Evolutionary conservation across 306 rosid species (phyloP).

Genomic region (Morella rubra): DNA sequence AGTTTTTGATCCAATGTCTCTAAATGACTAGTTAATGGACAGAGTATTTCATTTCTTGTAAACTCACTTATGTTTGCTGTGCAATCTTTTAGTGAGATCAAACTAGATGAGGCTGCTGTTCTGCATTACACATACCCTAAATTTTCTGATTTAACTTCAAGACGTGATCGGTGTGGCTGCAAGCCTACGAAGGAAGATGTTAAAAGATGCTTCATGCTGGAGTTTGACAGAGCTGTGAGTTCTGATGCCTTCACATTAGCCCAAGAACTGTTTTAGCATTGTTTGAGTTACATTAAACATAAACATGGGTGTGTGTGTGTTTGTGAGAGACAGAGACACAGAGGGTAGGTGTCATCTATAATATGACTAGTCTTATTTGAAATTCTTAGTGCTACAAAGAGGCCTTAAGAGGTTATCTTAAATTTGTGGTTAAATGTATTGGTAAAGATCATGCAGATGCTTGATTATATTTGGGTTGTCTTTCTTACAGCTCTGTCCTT

Average conservation of each 20-base stretch:
- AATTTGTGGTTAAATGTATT: background rate
- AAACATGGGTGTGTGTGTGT: background rate
- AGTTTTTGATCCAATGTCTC: background rate
- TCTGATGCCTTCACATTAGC: conserved; percentile 5
- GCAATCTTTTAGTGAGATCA: conserved; percentile 42
- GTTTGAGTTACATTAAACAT: background rate
- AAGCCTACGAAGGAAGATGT: conserved; percentile 68
- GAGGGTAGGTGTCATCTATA: background rate
- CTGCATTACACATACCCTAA: conserved; percentile 60
- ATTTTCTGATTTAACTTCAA: conserved; percentile 64
- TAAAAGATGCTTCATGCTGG: conserved; percentile 72
- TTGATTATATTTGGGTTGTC: background rate
- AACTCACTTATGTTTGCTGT: conserved; percentile 1
- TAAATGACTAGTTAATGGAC: conserved; percentile 4
- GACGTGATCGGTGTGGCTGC: conserved; percentile 64
- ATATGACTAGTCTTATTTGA: background rate
- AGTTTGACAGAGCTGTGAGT: conserved; percentile 64
- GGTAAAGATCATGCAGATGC: background rate
- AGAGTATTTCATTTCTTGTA: background rate
- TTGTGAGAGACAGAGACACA: no score
- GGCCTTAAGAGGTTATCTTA: background rate
- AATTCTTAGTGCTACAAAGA: background rate
- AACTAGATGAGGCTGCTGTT: conserved; percentile 61
- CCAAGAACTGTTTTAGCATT: no score
- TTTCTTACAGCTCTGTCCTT: conserved; percentile 23